These are phyloP conservation scores for Blastobotrys attinorum DNA, from an alignment of 805 yeast genomes.

Conservation along the genomic window DNA sequence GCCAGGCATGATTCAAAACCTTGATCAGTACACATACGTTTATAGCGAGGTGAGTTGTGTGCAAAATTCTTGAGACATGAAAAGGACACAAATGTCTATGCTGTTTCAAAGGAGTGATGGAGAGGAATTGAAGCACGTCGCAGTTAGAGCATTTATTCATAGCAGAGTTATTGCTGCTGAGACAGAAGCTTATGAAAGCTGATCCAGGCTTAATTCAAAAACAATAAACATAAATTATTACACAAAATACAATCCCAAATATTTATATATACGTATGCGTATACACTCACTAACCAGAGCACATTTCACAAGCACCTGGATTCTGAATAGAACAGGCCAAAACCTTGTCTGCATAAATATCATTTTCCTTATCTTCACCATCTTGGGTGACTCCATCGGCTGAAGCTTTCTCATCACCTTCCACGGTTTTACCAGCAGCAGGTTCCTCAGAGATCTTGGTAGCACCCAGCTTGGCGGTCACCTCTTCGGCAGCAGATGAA, in stretches of 20 bases:
- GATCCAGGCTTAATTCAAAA: too few species aligned
- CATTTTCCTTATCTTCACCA: conserved; percentile 46
- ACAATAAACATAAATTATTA: conserved; percentile 3
- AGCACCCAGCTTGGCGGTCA: conserved; percentile 5
- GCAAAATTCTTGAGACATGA: neutral
- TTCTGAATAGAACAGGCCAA: conserved; percentile 95
- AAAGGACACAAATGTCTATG: too few species aligned
- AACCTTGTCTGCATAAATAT: conserved; percentile 86
- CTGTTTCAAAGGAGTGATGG: too few species aligned
- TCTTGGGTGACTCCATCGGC: conserved; percentile 14
- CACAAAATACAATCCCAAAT: neutral
- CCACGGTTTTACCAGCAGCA: too few species aligned
- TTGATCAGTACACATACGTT: conserved; percentile 31
- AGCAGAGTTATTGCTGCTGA: too few species aligned
- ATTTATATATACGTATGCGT: neutral
- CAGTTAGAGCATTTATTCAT: too few species aligned
- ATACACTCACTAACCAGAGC: conserved; percentile 64
- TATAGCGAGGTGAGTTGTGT: conserved; percentile 30
- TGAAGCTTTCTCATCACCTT: too few species aligned
- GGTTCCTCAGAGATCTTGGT: conserved; percentile 2
- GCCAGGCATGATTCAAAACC: conserved; percentile 36
- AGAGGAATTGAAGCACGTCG: too few species aligned
- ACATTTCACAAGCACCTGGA: conserved; percentile 98
- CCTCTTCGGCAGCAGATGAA: neutral
- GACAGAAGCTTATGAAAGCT: too few species aligned